Conservation (phyloP, 352 stramenopile species). For the Aphanomyces invadans region DNA sequence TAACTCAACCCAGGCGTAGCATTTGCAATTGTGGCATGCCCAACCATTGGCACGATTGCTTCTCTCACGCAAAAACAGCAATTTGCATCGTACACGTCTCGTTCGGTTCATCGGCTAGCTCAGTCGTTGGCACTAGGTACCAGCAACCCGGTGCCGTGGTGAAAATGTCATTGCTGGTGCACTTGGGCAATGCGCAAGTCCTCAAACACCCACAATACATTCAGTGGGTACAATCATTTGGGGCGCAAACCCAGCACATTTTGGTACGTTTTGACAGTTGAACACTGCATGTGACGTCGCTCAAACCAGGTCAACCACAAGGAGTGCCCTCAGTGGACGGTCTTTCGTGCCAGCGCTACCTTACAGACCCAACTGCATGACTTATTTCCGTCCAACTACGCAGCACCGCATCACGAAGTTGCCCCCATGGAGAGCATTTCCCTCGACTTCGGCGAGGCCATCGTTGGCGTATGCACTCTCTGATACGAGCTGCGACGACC, state of each 20-base stretch:
- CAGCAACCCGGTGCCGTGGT: slow-evolving; percentile 27
- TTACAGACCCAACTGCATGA: slow-evolving; percentile 62
- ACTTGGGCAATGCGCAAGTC: slow-evolving; percentile 42
- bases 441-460: slow-evolving; percentile 3
- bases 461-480: slow-evolving; percentile 7
- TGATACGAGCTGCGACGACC: background rate
- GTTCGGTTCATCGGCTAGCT: background rate
- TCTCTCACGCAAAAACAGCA: slow-evolving; percentile 35
- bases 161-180: slow-evolving; percentile 55
- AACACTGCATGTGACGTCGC: slow-evolving; percentile 28
- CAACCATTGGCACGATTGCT: slow-evolving; percentile 50
- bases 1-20: background rate
- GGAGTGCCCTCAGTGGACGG: slow-evolving; percentile 50
- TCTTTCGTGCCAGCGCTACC: slow-evolving; percentile 61
- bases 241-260: slow-evolving; percentile 48
- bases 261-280: background rate
- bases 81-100: slow-evolving; percentile 40
- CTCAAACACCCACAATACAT: slow-evolving; percentile 51
- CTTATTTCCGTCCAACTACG: slow-evolving; percentile 53
- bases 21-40: slow-evolving; percentile 49
- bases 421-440: background rate
- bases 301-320: slow-evolving; percentile 27
- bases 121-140: background rate
- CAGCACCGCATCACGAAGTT: slow-evolving; percentile 26
- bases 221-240: slow-evolving; percentile 51